A percentile compares a stretch with the other conserved stretches of the same genome.
Evolutionary conservation across 2,329 filamentous ascomycete genomes (phyloP).

Genomic region (Calonectria naviculata): DNA sequence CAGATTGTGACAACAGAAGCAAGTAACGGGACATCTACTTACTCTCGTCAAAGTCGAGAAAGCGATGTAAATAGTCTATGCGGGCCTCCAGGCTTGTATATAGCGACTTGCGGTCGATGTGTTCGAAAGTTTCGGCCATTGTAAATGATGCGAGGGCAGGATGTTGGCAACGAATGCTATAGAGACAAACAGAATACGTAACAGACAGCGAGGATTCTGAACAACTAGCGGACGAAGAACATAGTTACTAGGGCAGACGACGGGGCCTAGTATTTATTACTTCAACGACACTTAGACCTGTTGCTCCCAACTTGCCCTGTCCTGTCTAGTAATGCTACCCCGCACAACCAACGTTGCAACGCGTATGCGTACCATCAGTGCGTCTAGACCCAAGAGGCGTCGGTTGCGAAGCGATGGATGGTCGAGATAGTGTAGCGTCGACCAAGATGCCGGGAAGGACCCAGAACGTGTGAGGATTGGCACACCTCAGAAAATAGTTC

Average conservation of each 20-base stretch:
- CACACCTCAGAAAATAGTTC: background rate
- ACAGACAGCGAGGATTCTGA: background rate
- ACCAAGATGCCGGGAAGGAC: background rate
- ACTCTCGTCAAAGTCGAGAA: conserved; percentile 81
- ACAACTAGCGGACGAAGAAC: background rate
- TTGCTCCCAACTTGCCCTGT: background rate
- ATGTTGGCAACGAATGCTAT: background rate
- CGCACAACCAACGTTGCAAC: background rate
- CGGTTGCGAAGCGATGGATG: conserved; percentile 1
- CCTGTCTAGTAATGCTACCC: background rate
- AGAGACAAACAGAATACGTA: background rate
- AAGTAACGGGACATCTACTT: too few species aligned
- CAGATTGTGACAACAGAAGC: background rate
- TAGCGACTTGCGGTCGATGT: conserved; percentile 76
- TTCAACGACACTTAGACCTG: background rate
- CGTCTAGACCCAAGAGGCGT: background rate
- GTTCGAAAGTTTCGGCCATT: conserved; percentile 48
- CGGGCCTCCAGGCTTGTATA: conserved; percentile 78
- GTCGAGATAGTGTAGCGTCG: background rate
- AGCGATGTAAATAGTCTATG: conserved; percentile 78
- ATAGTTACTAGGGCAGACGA: background rate
- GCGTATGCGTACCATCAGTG: background rate
- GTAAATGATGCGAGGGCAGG: background rate
- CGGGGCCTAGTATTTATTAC: background rate
- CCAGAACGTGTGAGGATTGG: background rate